Percentiles rank a stretch among this genome's conserved stretches.
Evolutionary conservation across 495 filamentous ascomycete species (phyloP).

Genomic region (Xylaria telfairii): DNA sequence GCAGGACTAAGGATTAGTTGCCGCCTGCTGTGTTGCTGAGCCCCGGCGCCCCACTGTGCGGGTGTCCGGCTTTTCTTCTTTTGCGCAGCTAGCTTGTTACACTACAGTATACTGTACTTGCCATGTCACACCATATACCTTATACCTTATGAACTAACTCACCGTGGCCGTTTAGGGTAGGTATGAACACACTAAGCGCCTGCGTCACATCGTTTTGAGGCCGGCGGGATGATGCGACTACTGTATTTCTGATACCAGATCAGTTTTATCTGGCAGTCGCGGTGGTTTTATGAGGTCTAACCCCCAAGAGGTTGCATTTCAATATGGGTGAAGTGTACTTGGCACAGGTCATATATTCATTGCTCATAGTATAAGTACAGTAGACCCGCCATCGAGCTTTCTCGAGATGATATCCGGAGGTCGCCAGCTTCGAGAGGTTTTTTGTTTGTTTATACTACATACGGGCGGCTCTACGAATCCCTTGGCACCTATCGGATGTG

Average conservation of each 20-base stretch:
- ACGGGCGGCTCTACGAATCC: too few species aligned
- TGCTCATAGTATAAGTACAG: too few species aligned
- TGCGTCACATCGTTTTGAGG: background rate
- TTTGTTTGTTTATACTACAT: too few species aligned
- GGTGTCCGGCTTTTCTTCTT: background rate
- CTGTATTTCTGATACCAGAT: background rate
- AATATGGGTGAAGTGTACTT: background rate
- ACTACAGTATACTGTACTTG: too few species aligned
- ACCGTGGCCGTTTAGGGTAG: background rate
- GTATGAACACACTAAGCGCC: constrained; percentile 4
- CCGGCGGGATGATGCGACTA: background rate
- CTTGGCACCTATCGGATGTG: too few species aligned
- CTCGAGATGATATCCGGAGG: too few species aligned
- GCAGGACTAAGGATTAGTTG: background rate
- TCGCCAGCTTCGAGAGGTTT: too few species aligned
- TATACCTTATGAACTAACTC: too few species aligned
- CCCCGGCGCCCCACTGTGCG: background rate
- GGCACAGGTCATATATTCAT: too few species aligned
- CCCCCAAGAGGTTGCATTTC: background rate
- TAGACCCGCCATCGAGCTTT: too few species aligned
- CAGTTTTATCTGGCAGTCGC: background rate
- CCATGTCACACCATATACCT: too few species aligned
- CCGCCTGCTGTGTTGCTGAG: too few species aligned
- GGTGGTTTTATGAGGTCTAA: background rate
- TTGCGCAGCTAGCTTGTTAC: background rate